Evolutionary conservation across 2,329 filamentous ascomycete genomes (phyloP).

Genomic region (Exutisphaerella laricina): DNA sequence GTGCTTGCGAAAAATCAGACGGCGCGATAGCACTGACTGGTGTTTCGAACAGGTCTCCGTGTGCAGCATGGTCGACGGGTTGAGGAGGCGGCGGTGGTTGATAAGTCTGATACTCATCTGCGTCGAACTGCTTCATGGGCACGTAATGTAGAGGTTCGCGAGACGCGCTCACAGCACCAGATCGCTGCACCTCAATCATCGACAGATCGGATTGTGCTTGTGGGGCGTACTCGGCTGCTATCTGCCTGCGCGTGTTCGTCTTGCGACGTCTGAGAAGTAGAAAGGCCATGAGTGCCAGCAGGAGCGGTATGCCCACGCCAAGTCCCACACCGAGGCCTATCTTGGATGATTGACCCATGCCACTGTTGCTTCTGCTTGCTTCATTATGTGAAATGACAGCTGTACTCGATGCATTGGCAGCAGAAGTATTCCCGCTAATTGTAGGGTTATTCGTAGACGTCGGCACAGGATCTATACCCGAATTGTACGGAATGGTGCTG

Average conservation of each 20-base stretch:
- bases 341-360: conserved; percentile 13
- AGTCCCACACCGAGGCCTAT: conserved; percentile 18
- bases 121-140: conserved; percentile 3
- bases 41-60: conserved; percentile 7
- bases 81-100: conserved; percentile 3
- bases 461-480: too few species aligned
- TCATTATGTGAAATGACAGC: background rate
- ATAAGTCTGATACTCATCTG: conserved; percentile 4
- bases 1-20: conserved; percentile 1
- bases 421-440: background rate
- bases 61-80: background rate
- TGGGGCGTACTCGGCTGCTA: conserved; percentile 10
- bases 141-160: conserved; percentile 3
- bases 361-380: too few species aligned
- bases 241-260: conserved; percentile 3
- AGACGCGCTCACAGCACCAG: conserved; percentile 2
- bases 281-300: conserved; percentile 11
- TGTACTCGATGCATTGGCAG: background rate
- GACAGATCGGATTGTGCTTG: conserved; percentile 17
- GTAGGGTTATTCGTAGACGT: background rate
- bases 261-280: conserved; percentile 11
- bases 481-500: background rate
- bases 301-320: conserved; percentile 12
- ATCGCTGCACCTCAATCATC: conserved; percentile 15
- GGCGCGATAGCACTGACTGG: conserved; percentile 8